A percentile compares a stretch with the other conserved stretches of the same genome.
Conservation (phyloP, 345 rosid genomes). For the Eucalyptus cloeziana region DNA sequence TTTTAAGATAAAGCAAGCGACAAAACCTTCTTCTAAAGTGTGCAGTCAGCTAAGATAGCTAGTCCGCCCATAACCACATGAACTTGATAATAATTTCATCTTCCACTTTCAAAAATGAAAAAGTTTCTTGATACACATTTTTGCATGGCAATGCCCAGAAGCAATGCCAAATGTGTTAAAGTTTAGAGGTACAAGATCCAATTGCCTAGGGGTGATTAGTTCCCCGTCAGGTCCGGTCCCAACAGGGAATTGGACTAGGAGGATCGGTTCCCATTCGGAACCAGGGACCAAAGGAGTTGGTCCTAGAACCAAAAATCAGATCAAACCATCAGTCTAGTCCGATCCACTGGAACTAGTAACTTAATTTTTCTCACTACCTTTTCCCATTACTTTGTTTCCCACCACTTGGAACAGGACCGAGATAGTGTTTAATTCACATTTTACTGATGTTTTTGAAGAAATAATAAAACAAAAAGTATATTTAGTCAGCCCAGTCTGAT, state of each 20-base stretch:
- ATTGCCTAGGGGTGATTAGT: background rate
- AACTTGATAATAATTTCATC: background rate
- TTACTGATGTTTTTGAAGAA: no score
- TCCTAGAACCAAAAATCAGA: no score
- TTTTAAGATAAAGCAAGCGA: background rate
- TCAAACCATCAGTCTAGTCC: no score
- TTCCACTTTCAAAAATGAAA: background rate
- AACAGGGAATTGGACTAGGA: rapidly evolving
- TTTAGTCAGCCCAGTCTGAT: rapidly evolving
- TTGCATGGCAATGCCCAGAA: background rate
- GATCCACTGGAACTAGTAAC: no score
- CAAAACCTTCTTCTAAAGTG: background rate
- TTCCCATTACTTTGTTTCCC: no score
- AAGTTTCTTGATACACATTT: background rate
- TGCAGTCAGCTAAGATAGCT: background rate
- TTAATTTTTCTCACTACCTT: no score
- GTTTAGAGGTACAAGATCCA: background rate
- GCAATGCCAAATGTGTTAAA: background rate
- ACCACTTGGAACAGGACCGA: no score
- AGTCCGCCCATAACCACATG: background rate
- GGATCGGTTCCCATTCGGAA: rapidly evolving
- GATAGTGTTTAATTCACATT: no score
- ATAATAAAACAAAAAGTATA: no score
- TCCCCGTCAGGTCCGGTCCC: rapidly evolving
- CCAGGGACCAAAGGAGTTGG: rapidly evolving